Evolutionary conservation across 2,329 filamentous ascomycete species (phyloP).

Genomic region (Davidsoniella virescens): DNA sequence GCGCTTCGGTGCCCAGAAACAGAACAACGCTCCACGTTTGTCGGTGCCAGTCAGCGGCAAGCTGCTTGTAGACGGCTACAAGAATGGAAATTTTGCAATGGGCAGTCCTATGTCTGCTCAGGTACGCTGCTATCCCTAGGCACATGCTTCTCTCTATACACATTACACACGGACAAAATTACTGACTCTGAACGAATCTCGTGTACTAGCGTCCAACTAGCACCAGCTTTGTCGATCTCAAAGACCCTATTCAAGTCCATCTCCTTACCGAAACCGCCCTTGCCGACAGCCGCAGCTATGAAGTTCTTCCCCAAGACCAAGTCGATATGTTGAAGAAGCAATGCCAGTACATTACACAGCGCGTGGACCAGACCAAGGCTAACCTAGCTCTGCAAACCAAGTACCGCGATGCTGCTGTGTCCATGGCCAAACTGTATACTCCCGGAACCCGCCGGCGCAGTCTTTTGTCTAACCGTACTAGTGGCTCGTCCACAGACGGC

Average conservation of each 20-base stretch:
- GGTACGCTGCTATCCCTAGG: background rate
- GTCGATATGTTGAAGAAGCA: slow-evolving; percentile 86
- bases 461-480: slow-evolving; percentile 33
- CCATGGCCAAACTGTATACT: slow-evolving; percentile 65
- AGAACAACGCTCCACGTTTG: background rate
- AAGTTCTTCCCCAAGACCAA: slow-evolving; percentile 80
- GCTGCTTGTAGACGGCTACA: slow-evolving; percentile 10
- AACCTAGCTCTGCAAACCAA: slow-evolving; percentile 85
- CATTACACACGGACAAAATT: background rate
- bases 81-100: slow-evolving; percentile 7
- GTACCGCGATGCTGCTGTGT: slow-evolving; percentile 81
- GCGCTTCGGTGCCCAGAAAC: background rate
- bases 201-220: slow-evolving; percentile 31
- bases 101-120: slow-evolving; percentile 6
- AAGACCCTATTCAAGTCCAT: slow-evolving; percentile 70
- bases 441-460: slow-evolving; percentile 37
- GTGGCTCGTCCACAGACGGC: slow-evolving; percentile 25
- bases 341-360: slow-evolving; percentile 50
- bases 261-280: slow-evolving; percentile 87
- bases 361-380: slow-evolving; percentile 66
- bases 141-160: background rate
- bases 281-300: slow-evolving; percentile 69
- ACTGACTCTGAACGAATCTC: slow-evolving; percentile 29
- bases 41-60: slow-evolving; percentile 6
- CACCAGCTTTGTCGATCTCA: slow-evolving; percentile 42